Evolutionary conservation across 306 rosid species (phyloP).

Genomic region (Prunus fruticosa): DNA sequence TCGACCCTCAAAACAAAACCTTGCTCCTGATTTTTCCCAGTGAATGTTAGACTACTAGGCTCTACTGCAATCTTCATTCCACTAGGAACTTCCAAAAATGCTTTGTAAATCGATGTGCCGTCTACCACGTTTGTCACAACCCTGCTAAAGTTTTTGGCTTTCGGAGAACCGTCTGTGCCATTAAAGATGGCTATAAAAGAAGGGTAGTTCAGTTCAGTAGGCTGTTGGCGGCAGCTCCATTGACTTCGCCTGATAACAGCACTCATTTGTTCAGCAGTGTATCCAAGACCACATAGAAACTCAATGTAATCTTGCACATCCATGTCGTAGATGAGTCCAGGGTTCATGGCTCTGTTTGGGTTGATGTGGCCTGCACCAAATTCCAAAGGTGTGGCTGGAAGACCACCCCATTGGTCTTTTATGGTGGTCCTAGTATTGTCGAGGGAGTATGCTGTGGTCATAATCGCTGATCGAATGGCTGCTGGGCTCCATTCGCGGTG

Average conservation of each 20-base stretch:
- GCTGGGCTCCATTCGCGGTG: conserved; percentile 27
- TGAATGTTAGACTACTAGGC: conserved; percentile 12
- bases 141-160: conserved; percentile 1
- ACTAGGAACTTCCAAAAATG: neutral
- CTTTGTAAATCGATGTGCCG: neutral
- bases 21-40: neutral
- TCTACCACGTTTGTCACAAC: conserved; percentile 20
- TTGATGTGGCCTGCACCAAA: conserved; percentile 18
- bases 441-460: conserved; percentile 17
- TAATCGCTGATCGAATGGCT: conserved; percentile 21
- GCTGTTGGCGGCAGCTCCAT: neutral
- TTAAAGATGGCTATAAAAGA: conserved; percentile 11
- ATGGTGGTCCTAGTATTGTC: neutral
- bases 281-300: conserved; percentile 17
- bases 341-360: conserved; percentile 14
- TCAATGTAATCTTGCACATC: conserved; percentile 14
- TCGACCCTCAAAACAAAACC: neutral
- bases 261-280: neutral
- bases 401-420: neutral
- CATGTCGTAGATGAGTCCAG: conserved; percentile 11
- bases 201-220: conserved; percentile 17
- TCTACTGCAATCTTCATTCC: conserved; percentile 5
- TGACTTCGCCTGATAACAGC: neutral
- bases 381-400: neutral
- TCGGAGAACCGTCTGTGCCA: neutral